Conservation (phyloP, 2,329 filamentous ascomycete species). For the Hypoxylon sp. region DNA sequence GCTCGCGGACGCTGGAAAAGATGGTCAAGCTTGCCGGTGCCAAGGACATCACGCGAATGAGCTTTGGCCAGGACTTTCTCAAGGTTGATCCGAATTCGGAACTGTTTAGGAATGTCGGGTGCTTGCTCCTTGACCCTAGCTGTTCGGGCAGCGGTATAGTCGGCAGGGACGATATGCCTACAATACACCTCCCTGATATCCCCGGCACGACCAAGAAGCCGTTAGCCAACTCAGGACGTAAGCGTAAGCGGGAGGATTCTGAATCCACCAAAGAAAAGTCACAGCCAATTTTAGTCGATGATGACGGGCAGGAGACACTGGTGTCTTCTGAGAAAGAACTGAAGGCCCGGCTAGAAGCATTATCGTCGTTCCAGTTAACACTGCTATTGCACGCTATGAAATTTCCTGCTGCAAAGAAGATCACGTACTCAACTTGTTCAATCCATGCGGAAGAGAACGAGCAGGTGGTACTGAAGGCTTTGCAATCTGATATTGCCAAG, state of each 20-base stretch:
- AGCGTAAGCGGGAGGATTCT: slow-evolving; percentile 63
- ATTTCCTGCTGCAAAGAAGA: slow-evolving; percentile 80
- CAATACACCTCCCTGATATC: slow-evolving; percentile 70
- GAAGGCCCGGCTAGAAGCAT: slow-evolving; percentile 75
- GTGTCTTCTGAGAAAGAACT: slow-evolving; percentile 70
- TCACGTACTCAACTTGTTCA: slow-evolving; percentile 96
- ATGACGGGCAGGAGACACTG: slow-evolving; percentile 68
- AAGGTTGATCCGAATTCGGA: slow-evolving; percentile 75
- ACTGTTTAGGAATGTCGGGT: slow-evolving; percentile 79
- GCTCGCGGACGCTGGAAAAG: slow-evolving; percentile 82
- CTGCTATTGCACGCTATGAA: slow-evolving; percentile 87
- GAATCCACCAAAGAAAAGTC: slow-evolving; percentile 48
- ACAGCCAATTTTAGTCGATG: slow-evolving; percentile 64
- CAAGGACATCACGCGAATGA: slow-evolving; percentile 74
- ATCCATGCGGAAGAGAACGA: slow-evolving; percentile 92
- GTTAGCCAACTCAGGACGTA: slow-evolving; percentile 49
- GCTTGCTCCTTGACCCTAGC: slow-evolving; percentile 90
- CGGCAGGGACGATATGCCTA: slow-evolving; percentile 83
- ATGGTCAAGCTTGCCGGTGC: slow-evolving; percentile 88
- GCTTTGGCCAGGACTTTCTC: slow-evolving; percentile 85
- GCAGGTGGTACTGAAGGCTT: slow-evolving; percentile 79
- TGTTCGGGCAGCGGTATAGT: slow-evolving; percentile 97
- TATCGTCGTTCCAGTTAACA: slow-evolving; percentile 85
- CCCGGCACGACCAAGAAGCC: slow-evolving; percentile 58
- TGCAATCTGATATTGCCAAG: slow-evolving; percentile 76